Conservation (phyloP, 2,329 filamentous ascomycete species). For the Graphilbum fragrans region DNA sequence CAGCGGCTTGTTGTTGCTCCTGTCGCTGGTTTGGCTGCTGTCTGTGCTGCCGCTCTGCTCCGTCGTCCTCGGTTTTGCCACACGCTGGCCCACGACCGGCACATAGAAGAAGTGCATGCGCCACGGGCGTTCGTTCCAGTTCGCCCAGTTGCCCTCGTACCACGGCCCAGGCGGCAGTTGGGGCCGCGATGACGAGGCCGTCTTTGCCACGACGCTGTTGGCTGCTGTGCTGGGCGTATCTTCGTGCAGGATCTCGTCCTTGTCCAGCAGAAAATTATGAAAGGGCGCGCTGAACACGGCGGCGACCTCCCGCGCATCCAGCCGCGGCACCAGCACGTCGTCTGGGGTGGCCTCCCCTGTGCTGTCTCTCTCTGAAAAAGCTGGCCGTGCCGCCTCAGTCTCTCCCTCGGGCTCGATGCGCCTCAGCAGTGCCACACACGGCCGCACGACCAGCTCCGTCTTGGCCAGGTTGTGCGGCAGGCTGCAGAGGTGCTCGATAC, state of each 20-base stretch:
- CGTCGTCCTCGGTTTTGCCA: constrained; percentile 41
- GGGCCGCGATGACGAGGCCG: constrained; percentile 1
- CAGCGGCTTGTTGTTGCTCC: background rate
- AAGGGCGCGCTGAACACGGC: constrained; percentile 89
- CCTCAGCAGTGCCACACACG: constrained; percentile 64
- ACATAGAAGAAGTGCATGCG: constrained; percentile 86
- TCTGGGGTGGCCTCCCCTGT: constrained; percentile 41
- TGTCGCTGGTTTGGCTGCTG: background rate
- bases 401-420: background rate
- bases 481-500: constrained; percentile 76
- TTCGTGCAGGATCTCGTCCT: constrained; percentile 37
- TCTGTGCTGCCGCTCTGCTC: constrained; percentile 1
- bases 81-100: constrained; percentile 58
- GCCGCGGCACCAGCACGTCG: constrained; percentile 60
- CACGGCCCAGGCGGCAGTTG: constrained; percentile 47
- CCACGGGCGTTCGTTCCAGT: constrained; percentile 72
- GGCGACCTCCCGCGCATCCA: constrained; percentile 85
- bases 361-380: constrained; percentile 5
- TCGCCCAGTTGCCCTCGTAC: constrained; percentile 76
- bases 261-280: constrained; percentile 59
- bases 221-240: background rate
- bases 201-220: constrained; percentile 6
- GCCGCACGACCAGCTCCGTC: constrained; percentile 62
- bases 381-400: constrained; percentile 23
- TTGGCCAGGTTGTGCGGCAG: constrained; percentile 65